Conservation (phyloP, 2,329 filamentous ascomycete genomes). For the Microcyclospora tardicrescens region DNA sequence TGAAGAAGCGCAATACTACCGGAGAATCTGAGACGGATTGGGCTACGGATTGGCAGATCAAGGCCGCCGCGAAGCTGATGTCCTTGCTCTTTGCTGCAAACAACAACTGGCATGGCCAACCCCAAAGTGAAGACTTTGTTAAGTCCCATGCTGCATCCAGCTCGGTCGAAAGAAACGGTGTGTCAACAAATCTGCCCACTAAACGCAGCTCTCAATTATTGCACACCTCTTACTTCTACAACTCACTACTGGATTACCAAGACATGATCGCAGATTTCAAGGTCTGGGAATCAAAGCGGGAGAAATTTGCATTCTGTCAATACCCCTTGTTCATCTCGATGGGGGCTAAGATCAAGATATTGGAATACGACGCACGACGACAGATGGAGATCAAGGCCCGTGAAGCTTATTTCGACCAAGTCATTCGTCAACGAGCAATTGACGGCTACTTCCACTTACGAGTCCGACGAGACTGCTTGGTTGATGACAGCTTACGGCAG, state of each 20-base stretch:
- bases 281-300: constrained; percentile 63
- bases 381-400: constrained; percentile 84
- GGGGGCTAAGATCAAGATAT: constrained; percentile 79
- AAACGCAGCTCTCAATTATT: constrained; percentile 48
- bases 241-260: constrained; percentile 71
- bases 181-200: constrained; percentile 15
- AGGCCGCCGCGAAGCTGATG: constrained; percentile 66
- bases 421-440: constrained; percentile 59
- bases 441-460: constrained; percentile 60
- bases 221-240: constrained; percentile 77
- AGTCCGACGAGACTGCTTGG: constrained; percentile 70
- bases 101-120: constrained; percentile 35
- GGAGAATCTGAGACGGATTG: constrained; percentile 46
- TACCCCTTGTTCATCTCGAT: constrained; percentile 88
- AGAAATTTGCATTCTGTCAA: constrained; percentile 77
- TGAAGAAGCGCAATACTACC: constrained; percentile 39
- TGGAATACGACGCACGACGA: constrained; percentile 74
- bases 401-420: constrained; percentile 83
- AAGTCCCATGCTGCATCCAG: not conserved
- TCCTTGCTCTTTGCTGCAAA: constrained; percentile 74
- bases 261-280: constrained; percentile 80
- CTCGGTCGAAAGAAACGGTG: constrained; percentile 5
- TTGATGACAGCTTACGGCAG: constrained; percentile 73
- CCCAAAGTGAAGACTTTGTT: constrained; percentile 1
- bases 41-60: constrained; percentile 79